A percentile compares a stretch with the other conserved stretches of the same genome.
phyloP scores from a whole-genome alignment of 2,329 filamentous ascomycete species.

The Periconia sp. region DNA sequence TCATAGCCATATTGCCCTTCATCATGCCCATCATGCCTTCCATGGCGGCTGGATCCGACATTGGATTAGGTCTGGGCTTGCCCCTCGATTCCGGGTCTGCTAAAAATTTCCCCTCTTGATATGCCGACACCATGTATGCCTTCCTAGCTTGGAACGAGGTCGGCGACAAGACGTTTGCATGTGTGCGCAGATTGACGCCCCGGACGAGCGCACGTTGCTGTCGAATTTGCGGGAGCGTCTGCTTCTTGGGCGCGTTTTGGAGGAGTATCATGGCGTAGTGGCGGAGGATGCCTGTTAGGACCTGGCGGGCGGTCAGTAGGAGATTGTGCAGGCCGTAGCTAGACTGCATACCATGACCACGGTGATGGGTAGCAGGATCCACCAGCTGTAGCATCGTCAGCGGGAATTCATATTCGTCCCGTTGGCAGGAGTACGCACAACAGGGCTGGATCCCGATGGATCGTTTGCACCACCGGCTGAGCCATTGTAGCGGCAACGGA shows the following conservation, averaged over 20 bases:
- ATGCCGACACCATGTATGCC: slow-evolving; percentile 78
- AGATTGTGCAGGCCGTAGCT: background rate
- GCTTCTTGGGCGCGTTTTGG: slow-evolving; percentile 81
- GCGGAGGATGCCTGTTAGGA: slow-evolving; percentile 91
- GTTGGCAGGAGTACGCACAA: slow-evolving; percentile 69
- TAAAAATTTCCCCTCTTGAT: slow-evolving; percentile 84
- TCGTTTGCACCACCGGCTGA: slow-evolving; percentile 86
- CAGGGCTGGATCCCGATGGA: slow-evolving; percentile 96
- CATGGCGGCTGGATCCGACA: slow-evolving; percentile 95
- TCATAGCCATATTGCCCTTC: slow-evolving; percentile 99
- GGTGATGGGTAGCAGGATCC: slow-evolving; percentile 97
- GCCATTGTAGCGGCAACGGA: slow-evolving; percentile 66
- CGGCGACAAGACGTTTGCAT: slow-evolving; percentile 79
- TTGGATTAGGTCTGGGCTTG: slow-evolving; percentile 88
- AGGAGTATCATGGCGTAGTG: slow-evolving; percentile 97
- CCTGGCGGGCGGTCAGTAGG: slow-evolving; percentile 54
- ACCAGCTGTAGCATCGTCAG: slow-evolving; percentile 72
- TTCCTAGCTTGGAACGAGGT: slow-evolving; percentile 81
- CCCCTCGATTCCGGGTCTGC: slow-evolving; percentile 88
- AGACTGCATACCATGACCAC: slow-evolving; percentile 79
- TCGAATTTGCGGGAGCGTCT: slow-evolving; percentile 75
- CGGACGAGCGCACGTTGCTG: slow-evolving; percentile 85
- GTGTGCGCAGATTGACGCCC: slow-evolving; percentile 82
- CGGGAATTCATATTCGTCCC: slow-evolving; percentile 6
- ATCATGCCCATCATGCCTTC: slow-evolving; percentile 99